Base-by-base conservation (phyloP, 495 filamentous ascomycete genomes). In the Rhizodiscina lignyota region DNA sequence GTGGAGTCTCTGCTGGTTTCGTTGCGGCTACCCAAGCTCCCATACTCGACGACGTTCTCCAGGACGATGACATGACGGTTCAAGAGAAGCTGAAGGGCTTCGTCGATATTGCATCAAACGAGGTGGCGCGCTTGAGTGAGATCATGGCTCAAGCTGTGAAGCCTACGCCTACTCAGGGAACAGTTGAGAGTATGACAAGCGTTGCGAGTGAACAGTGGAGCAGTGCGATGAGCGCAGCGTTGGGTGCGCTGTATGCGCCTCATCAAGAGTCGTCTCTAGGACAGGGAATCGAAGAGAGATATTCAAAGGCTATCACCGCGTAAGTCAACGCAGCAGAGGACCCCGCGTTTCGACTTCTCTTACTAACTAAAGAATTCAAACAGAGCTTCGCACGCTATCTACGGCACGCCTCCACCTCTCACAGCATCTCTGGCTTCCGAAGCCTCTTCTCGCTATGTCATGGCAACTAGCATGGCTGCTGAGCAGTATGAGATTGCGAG, bases 401-500 rank as follows among this genome's bases (percentile, higher is more conserved):
- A 79, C 38, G 70, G 70, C 10, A 66, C 69, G 5, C 67, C 73
- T 18, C 56, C 62, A 4, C 60, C 67, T 5, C 45, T 53, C n/a
- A 49, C 47, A 19, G 40, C 55, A 18, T 57, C 62, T 18, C 35
- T 68, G 24, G 47, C 56, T 5, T 50, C 49, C 15, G 49, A 56
- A 42, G 74, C 75, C 17, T 64, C 61, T 32, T 66, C 67, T 3
- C 68, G 63, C 21, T 84, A 84, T 51, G 63, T 61, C 10, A 56
- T 62, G 22, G 78, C 79, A 22, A 46, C 76, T 2, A 61, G 61
- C 13, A 55, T 61, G 12, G 81, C 80, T 21, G 64, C 67, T 27
- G 59, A 68, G 21, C 68, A 74, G 18, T 84, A 80, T 45, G 65
- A 64, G 0, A 67, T 71, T 15, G 81, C 78, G 2, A 70, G 74